Base-by-base conservation (phyloP, 345 rosid species). In the Adansonia digitata region DNA sequence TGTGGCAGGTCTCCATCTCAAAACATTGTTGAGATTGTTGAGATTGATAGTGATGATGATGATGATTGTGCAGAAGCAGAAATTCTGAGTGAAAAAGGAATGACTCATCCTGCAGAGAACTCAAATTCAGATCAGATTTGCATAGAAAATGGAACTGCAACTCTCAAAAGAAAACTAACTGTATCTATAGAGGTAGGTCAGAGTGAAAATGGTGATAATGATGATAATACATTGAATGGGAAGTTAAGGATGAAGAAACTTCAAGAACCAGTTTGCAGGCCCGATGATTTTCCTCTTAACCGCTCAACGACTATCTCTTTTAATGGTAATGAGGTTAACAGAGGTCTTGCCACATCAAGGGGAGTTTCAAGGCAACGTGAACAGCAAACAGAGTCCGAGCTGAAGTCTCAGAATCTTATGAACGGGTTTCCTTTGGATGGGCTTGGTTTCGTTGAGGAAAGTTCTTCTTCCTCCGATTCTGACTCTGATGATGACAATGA, bases 31-130 rank as follows among this genome's bases (percentile, higher is more conserved):
- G 75, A 63, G 75, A 76, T 84, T 22, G 37, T 14, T n/a, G 88
- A 88, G 24, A 79, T 10, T 10, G 88, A 88, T 37, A 78, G 80
- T 45, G 86, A 80, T 63, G 87, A 83, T 42, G 81, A 75, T n/a
- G n/a, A n/a, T n/a, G n/a, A n/a, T 17, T 42, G 24, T 73, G 24
- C 71, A 45, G 24, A 76, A 0, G 37, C 13, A 62, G 71, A 73
- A 57, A 60, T 12, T 37, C 71, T 15, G 46, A 43, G 48, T 43
- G 71, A 12, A 26, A 81, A 70, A 57, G 59, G 37, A 31, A 67
- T 0, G 22, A 29, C 67, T 46, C 49, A 8, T 39, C 37, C 22
- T 12, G 61, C 55, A 20, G 69, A 46, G 11, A 35, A 22, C 56
- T 68, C 49, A 22, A 22, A 8, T 27, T 42, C 74, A 43, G 75